A percentile compares a stretch with the other conserved stretches of the same genome.
These are phyloP conservation scores for Populus tomentosa DNA, from an alignment of 441 rosid species.

Conservation along the genomic window DNA sequence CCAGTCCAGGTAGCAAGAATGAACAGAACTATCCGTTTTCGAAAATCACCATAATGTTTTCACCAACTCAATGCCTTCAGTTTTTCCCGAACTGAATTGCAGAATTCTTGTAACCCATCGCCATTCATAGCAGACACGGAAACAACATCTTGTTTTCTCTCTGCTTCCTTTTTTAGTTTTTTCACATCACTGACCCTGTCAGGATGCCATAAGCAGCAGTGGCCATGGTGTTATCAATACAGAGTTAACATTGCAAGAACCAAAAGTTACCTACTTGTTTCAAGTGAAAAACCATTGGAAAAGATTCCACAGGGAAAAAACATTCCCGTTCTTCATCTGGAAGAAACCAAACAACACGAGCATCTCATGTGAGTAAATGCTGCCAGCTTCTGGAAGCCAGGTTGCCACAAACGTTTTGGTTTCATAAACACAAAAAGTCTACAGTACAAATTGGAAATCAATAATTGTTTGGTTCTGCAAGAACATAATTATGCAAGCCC, in stretches of 20 bases:
- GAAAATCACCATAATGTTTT: not conserved
- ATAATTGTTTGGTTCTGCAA: conserved; percentile 8
- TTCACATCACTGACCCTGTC: conserved; percentile 66
- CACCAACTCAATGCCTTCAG: conserved; percentile 52
- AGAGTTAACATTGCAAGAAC: not conserved
- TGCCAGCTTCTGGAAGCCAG: not conserved
- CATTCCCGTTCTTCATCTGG: conserved; percentile 64
- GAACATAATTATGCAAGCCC: conserved; percentile 3
- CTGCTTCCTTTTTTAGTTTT: conserved; percentile 59
- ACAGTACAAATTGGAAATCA: not conserved
- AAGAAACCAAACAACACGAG: conserved; percentile 22
- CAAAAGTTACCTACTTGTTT: not conserved
- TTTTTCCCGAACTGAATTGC: conserved; percentile 72
- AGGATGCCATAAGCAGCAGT: conserved; percentile 43
- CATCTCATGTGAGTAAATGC: conserved; percentile 10
- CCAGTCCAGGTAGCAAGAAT: conserved; percentile 1
- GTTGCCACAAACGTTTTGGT: not conserved
- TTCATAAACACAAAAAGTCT: conserved; percentile 5
- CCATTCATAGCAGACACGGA: conserved; percentile 80
- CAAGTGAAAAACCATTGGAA: not conserved
- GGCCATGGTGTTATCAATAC: not conserved
- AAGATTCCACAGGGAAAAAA: not conserved
- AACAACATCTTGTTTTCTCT: conserved; percentile 55
- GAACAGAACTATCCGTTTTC: not conserved
- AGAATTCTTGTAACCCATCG: conserved; percentile 70